phyloP scores from a whole-genome alignment of 129 eudicot species.

The Centaurea solstitialis region DNA sequence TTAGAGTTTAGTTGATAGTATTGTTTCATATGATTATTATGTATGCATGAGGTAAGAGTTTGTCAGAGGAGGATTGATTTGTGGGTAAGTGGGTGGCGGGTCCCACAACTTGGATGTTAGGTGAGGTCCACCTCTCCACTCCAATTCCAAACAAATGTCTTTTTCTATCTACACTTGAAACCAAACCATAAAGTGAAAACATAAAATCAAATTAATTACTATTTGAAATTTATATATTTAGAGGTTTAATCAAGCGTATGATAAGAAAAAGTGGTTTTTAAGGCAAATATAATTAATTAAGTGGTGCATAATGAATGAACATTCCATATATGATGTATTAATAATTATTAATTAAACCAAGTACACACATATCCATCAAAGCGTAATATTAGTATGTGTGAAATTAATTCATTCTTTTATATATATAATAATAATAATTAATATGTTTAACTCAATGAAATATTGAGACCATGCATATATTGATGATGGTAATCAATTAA shows the following conservation, averaged over 20 bases:
- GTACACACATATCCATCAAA: no score
- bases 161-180: constrained; percentile 9
- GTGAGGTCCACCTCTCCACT: constrained; percentile 22
- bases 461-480: no score
- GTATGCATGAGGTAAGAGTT: constrained; percentile 51
- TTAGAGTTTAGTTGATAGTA: no score
- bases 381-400: no score
- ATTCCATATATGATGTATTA: no score
- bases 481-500: neutral
- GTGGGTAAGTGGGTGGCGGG: constrained; percentile 9
- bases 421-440: no score
- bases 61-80: constrained; percentile 25
- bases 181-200: neutral
- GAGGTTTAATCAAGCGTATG: neutral
- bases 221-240: neutral
- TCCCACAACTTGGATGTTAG: constrained; percentile 21
- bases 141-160: neutral
- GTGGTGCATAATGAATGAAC: no score
- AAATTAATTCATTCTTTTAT: no score
- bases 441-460: no score
- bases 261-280: no score
- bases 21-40: neutral
- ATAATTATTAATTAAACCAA: no score
- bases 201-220: neutral
- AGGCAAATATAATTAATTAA: no score